phyloP scores from a whole-genome alignment of 2,329 filamentous ascomycete genomes.

The Alternaria ethzedia region DNA sequence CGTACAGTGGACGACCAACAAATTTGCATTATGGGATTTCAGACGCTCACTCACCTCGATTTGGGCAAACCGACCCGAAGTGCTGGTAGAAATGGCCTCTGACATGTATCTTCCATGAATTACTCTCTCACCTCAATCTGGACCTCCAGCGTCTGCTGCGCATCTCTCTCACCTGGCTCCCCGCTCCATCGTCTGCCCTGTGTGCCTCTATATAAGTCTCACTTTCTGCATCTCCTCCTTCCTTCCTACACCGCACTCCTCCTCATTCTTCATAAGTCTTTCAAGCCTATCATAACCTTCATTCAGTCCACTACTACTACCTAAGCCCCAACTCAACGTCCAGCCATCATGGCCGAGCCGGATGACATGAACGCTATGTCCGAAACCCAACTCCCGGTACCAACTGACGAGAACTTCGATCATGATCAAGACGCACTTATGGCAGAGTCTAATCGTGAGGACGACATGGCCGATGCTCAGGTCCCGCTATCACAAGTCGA shows the following conservation, averaged over 20 bases:
- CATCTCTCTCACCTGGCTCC: not conserved
- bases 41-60: not conserved
- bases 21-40: not conserved
- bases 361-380: not conserved
- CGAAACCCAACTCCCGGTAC: not conserved
- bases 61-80: not conserved
- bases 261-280: not conserved
- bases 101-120: too few relatives aligned
- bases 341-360: conserved; percentile 1
- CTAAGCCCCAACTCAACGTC: not conserved
- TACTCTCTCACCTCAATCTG: not conserved
- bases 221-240: not conserved
- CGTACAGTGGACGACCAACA: not conserved
- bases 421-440: not conserved
- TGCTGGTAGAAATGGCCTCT: not conserved
- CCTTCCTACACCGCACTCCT: conserved; percentile 2
- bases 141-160: not conserved
- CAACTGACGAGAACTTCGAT: not conserved
- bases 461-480: not conserved
- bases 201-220: not conserved
- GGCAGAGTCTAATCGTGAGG: not conserved
- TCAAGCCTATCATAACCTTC: not conserved
- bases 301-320: not conserved
- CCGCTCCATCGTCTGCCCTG: not conserved
- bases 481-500: not conserved